Conservation (phyloP, 192 early-diverging fungal genomes). For the Backusella sp. region DNA sequence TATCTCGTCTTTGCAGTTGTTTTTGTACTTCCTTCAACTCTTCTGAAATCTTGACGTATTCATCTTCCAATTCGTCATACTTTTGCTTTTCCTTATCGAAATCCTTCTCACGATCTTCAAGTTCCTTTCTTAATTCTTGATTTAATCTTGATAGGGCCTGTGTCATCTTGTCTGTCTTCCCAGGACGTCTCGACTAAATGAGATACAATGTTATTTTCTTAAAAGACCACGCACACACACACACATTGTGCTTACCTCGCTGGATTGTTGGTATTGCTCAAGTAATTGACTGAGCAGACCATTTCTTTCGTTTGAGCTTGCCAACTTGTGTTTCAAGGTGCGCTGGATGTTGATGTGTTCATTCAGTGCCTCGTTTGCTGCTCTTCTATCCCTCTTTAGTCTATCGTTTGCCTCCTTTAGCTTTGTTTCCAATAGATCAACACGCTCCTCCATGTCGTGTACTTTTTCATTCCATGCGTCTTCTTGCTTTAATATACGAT, state of each 20-base stretch:
- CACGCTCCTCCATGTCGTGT: constrained; percentile 4
- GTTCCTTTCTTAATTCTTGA: constrained; percentile 30
- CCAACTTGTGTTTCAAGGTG: constrained; percentile 17
- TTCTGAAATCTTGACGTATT: constrained; percentile 17
- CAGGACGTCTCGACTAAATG: background rate
- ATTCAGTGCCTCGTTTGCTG: constrained; percentile 14
- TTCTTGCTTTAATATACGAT: constrained; percentile 12
- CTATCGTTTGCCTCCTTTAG: constrained; percentile 13
- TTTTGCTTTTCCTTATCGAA: constrained; percentile 7
- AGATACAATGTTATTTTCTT: background rate
- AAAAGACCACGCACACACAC: background rate
- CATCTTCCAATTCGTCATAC: constrained; percentile 15
- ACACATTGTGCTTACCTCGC: background rate
- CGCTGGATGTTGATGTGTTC: constrained; percentile 7
- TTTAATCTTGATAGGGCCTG: constrained; percentile 13
- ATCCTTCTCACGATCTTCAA: constrained; percentile 12
- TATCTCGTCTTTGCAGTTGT: constrained; percentile 27
- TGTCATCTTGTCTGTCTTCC: background rate
- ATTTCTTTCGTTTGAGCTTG: constrained; percentile 14
- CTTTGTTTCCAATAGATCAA: background rate
- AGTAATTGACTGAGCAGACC: constrained; percentile 9
- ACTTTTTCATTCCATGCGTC: constrained; percentile 1
- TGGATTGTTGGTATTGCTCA: constrained; percentile 8
- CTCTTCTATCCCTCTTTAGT: constrained; percentile 6
- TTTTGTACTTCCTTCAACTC: constrained; percentile 9